These are phyloP conservation scores for Cryptococcus wingfieldii DNA, from an alignment of 1,284 basidiomycete genomes.

Conservation along the genomic window DNA sequence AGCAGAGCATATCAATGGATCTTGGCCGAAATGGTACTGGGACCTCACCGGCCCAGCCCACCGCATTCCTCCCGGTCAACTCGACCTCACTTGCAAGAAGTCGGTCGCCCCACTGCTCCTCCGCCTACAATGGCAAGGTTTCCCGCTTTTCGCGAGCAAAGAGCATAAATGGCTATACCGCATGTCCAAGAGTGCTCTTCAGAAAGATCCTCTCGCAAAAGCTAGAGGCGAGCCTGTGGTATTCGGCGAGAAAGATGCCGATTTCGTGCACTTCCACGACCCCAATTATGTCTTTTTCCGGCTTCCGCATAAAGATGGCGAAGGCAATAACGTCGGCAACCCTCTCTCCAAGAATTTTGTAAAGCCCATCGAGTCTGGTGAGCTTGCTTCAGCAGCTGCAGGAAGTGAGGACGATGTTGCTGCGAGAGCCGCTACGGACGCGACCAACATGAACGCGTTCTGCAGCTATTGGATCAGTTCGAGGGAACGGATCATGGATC, in stretches of 20 bases:
- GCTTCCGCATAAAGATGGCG: constrained; percentile 93
- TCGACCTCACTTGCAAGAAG: constrained; percentile 83
- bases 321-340: constrained; percentile 86
- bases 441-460: constrained; percentile 86
- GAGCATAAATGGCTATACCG: constrained; percentile 91
- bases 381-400: constrained; percentile 56
- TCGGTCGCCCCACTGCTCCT: constrained; percentile 81
- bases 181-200: constrained; percentile 53
- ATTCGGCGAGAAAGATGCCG: constrained; percentile 16
- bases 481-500: constrained; percentile 84
- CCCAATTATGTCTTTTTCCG: constrained; percentile 64
- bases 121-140: constrained; percentile 79
- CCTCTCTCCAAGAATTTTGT: constrained; percentile 88
- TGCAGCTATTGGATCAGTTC: constrained; percentile 98
- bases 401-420: constrained; percentile 48
- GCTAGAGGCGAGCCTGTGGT: constrained; percentile 12
- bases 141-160: constrained; percentile 79
- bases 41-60: constrained; percentile 58
- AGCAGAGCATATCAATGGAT: constrained; percentile 18
- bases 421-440: constrained; percentile 71
- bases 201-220: constrained; percentile 8
- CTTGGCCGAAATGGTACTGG: constrained; percentile 94
- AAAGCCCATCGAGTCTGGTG: constrained; percentile 79
- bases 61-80: constrained; percentile 47
- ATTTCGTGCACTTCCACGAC: constrained; percentile 25